Evolutionary conservation across 2,329 filamentous ascomycete genomes (phyloP).

Genomic region (Fusarium musae): DNA sequence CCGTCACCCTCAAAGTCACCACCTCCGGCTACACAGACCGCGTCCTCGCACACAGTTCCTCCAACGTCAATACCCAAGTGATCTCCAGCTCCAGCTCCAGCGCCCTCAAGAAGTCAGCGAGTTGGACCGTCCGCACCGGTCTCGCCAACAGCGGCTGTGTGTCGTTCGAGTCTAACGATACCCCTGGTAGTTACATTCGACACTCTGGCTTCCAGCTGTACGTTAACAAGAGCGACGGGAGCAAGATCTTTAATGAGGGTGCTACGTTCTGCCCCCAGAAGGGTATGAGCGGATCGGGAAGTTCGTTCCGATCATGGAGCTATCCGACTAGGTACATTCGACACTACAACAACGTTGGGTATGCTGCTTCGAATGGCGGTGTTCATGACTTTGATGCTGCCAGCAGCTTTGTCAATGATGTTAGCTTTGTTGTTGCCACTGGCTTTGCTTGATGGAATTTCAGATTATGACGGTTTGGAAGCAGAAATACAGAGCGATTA

Average conservation of each 20-base stretch:
- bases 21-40: constrained; percentile 17
- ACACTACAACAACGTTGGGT: constrained; percentile 8
- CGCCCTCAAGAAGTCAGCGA: constrained; percentile 16
- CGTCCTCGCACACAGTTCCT: constrained; percentile 5
- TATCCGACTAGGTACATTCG: constrained; percentile 24
- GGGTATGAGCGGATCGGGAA: constrained; percentile 10
- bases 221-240: not conserved
- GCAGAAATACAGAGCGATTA: not conserved
- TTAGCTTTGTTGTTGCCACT: not conserved
- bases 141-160: constrained; percentile 27
- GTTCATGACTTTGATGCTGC: constrained; percentile 18
- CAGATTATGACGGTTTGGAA: not conserved
- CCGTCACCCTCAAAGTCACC: constrained; percentile 13
- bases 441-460: not conserved
- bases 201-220: constrained; percentile 4
- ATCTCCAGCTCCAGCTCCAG: constrained; percentile 6
- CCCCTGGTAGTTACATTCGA: constrained; percentile 11
- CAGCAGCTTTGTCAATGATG: constrained; percentile 2
- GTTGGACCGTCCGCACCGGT: constrained; percentile 16
- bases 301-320: constrained; percentile 15
- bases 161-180: constrained; percentile 21
- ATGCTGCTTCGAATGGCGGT: constrained; percentile 10
- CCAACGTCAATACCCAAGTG: constrained; percentile 16
- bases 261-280: constrained; percentile 24
- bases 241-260: constrained; percentile 19